Percentiles rank a stretch among this genome's conserved stretches.
Conservation (phyloP, 495 filamentous ascomycete species). For the Arthonia radiata region DNA sequence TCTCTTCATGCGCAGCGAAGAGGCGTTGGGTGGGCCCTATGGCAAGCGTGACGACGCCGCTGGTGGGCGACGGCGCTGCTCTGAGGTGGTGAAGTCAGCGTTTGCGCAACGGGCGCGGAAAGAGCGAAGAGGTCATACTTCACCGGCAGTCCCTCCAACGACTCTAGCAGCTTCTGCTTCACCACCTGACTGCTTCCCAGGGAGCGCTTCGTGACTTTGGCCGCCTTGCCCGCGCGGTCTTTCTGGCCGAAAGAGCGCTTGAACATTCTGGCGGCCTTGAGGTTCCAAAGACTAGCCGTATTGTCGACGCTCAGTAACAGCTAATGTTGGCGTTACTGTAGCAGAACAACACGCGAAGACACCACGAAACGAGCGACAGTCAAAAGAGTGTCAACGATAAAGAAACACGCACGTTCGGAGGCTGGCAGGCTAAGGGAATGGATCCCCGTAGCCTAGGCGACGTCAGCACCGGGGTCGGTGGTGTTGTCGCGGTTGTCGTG, state of each 20-base stretch:
- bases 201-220: constrained; percentile 45
- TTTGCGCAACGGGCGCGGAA: constrained; percentile 2
- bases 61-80: constrained; percentile 36
- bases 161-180: constrained; percentile 53
- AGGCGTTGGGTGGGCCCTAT: constrained; percentile 57
- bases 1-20: constrained; percentile 76
- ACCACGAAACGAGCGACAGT: too few relatives aligned
- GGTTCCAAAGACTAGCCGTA: too few relatives aligned
- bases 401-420: too few relatives aligned
- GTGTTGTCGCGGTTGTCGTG: too few relatives aligned
- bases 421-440: too few relatives aligned
- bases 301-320: too few relatives aligned
- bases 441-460: too few relatives aligned
- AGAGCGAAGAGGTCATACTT: constrained; percentile 15
- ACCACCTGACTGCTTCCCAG: constrained; percentile 32
- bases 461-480: too few relatives aligned
- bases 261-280: constrained; percentile 47
- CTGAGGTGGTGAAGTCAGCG: constrained; percentile 11
- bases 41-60: constrained; percentile 53
- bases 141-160: constrained; percentile 25
- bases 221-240: constrained; percentile 55
- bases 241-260: constrained; percentile 57
- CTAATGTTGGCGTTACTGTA: too few relatives aligned
- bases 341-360: too few relatives aligned
- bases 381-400: too few relatives aligned